phyloP scores from a whole-genome alignment of 352 stramenopile genomes.

The Poterioochromonas sp. region DNA sequence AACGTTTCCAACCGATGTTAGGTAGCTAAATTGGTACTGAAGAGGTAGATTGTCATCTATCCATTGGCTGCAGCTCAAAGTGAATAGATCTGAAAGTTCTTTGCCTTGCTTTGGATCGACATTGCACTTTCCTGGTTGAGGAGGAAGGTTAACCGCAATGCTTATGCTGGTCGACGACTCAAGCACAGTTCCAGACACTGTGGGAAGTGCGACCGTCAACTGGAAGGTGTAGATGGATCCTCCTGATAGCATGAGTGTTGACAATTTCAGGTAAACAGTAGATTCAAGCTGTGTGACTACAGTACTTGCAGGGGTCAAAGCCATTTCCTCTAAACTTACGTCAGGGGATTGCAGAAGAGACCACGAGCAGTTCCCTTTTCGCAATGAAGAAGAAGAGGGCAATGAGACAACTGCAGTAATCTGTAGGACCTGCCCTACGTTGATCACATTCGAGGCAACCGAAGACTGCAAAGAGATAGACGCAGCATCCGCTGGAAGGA shows the following conservation, averaged over 20 bases:
- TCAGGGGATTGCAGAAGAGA: neutral
- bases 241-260: neutral
- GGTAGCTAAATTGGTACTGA: constrained; percentile 20
- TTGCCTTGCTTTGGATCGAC: neutral
- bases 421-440: neutral
- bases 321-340: neutral
- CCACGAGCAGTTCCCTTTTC: neutral
- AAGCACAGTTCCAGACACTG: no score
- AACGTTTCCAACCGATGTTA: neutral
- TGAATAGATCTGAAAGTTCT: constrained; percentile 20
- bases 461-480: neutral
- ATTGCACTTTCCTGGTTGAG: neutral
- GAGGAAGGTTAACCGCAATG: constrained; percentile 3
- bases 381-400: neutral
- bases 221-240: neutral
- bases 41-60: constrained; percentile 7
- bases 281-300: neutral
- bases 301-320: neutral
- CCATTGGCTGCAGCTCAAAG: neutral
- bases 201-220: neutral
- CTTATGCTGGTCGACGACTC: neutral
- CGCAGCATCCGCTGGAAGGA: neutral
- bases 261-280: neutral
- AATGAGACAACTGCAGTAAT: neutral
- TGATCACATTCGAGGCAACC: neutral